Conservation (phyloP, 768 basidiomycete genomes). For the Pholiota conissans region DNA sequence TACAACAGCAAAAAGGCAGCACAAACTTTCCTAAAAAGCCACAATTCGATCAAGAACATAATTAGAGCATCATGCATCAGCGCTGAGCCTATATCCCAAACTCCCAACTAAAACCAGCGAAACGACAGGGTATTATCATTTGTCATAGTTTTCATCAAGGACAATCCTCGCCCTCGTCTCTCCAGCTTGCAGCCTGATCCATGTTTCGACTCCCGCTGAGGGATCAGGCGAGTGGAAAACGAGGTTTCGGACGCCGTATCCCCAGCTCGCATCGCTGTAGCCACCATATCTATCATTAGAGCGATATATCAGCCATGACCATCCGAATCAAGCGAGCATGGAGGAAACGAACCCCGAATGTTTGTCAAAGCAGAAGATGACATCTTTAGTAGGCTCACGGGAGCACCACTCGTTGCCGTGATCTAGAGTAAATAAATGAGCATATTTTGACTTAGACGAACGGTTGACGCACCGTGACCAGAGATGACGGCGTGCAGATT, state of each 20-base stretch:
- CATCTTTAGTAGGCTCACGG: slow-evolving; percentile 57
- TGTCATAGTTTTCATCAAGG: slow-evolving; percentile 42
- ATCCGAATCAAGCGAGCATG: background rate
- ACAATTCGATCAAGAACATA: too few relatives aligned
- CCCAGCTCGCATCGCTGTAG: slow-evolving; percentile 54
- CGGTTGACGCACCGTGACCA: slow-evolving; percentile 55
- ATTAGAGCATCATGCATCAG: too few relatives aligned
- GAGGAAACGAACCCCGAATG: slow-evolving; percentile 60
- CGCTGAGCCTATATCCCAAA: too few relatives aligned
- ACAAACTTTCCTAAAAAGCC: too few relatives aligned
- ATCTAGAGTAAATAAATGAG: slow-evolving; percentile 36
- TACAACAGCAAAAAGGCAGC: too few relatives aligned
- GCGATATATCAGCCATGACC: background rate
- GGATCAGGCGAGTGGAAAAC: slow-evolving; percentile 55
- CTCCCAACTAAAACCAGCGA: too few relatives aligned
- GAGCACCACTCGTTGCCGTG: slow-evolving; percentile 84
- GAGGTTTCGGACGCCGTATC: slow-evolving; percentile 64
- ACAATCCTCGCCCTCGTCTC: slow-evolving; percentile 53
- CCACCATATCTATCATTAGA: slow-evolving; percentile 59
- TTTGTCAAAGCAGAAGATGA: slow-evolving; percentile 77
- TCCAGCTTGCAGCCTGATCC: slow-evolving; percentile 65
- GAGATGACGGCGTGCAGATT: slow-evolving; percentile 70
- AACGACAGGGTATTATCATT: too few relatives aligned
- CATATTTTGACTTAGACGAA: too few relatives aligned
- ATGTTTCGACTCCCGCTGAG: slow-evolving; percentile 50